Evolutionary conservation across 176 grass and related monocot species (phyloP).

Genomic region (Saccharum officinarum): DNA sequence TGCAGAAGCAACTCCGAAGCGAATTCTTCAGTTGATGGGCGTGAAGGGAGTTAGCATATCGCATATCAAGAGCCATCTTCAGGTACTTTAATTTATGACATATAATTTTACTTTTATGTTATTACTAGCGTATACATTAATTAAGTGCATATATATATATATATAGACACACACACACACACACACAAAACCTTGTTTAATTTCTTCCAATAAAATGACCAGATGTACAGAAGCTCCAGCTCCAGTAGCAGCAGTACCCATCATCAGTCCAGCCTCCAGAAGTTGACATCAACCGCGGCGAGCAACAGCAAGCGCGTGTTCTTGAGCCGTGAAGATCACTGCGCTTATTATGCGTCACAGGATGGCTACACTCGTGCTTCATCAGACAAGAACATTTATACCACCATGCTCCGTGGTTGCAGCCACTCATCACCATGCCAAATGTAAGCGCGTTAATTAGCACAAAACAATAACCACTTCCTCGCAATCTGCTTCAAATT

Average conservation of each 20-base stretch:
- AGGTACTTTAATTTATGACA: slow-evolving; percentile 39
- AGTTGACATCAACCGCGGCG: slow-evolving; percentile 25
- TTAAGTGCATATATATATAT: too few species aligned
- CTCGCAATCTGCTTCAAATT: neutral
- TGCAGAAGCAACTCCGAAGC: slow-evolving; percentile 89
- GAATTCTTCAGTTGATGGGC: slow-evolving; percentile 85
- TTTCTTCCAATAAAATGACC: neutral
- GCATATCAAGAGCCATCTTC: slow-evolving; percentile 98
- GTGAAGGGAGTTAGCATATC: slow-evolving; percentile 74
- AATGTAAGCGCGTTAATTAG: slow-evolving; percentile 33
- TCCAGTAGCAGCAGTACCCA: slow-evolving; percentile 29
- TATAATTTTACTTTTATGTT: neutral
- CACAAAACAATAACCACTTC: neutral
- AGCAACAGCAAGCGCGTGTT: slow-evolving; percentile 29
- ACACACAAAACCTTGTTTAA: neutral
- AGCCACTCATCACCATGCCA: slow-evolving; percentile 21
- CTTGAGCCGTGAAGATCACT: slow-evolving; percentile 22
- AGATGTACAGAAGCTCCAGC: slow-evolving; percentile 79
- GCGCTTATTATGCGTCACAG: slow-evolving; percentile 18
- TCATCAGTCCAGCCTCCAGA: slow-evolving; percentile 32
- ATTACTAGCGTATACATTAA: neutral
- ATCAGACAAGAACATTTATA: slow-evolving; percentile 11
- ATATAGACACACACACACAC: too few species aligned
- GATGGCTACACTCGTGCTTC: slow-evolving; percentile 23
- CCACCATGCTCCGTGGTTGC: neutral